Evolutionary conservation across 2,329 filamentous ascomycete genomes (phyloP), one percentile per base, ranked within the genome.

Genomic region (Sclerotinia trifoliorum): DNA sequence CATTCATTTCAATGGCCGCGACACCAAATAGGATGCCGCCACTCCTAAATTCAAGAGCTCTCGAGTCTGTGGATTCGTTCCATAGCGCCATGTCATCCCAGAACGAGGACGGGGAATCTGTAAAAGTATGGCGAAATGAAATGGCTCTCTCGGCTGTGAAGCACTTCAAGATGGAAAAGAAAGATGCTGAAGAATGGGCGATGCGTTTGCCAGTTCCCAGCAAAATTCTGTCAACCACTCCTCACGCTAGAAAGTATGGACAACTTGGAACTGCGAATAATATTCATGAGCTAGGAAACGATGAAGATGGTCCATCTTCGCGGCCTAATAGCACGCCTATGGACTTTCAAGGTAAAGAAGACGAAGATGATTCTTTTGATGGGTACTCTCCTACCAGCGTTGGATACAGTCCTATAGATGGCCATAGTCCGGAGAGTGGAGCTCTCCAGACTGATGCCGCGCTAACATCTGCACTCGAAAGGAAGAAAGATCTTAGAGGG

Each of bases 31-130:
- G 7, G 19, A 55, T 54, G 15, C 21, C 65, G 10, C 21, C 62
- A 19, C 65, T 64, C 26, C 49, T 62, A 42, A 69, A 67, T 24
- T 17, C 58, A 15, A 48, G 56, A 32, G 68, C 68, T 17, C 46
- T 64, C 57, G 64, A 61, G 17, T 71, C 66, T 51, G 60, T 71
- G 4, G 55, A 68, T 54, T 68, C 68, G 15, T 70, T 70, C 39
- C 55, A 70, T 21, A 70, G 62, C 32, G 63, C 68, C 5, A n/a
- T 67, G n/a, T 68, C 66, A 26, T 52, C 56, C n/a, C 46, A 55
- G 1, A 46, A 44, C 24, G 10, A 65, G 24, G 26, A 32, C 13
- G 13, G 19, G 15, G 29, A 49, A 44, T n/a, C 58, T 63, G 19
- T 42, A 19, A 52, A 48, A n/a, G 15, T 21, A 10, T 70, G 68